A percentile compares a stretch with the other conserved stretches of the same genome.
Evolutionary conservation across 495 filamentous ascomycete genomes (phyloP).

Genomic region (Aspergillus affinis): DNA sequence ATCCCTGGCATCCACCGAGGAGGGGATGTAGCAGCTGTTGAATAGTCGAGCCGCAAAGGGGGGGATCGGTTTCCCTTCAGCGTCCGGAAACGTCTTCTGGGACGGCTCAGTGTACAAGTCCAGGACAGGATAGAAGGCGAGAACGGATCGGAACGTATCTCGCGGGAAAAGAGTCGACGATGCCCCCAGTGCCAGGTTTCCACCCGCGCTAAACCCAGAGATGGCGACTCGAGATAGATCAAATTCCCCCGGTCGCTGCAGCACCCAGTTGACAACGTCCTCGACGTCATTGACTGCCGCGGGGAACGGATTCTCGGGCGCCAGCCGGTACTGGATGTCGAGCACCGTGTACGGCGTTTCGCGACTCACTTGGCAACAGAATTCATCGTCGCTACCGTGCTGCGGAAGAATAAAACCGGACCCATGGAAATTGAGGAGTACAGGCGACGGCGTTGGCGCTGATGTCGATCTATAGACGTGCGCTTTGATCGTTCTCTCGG

Average conservation of each 20-base stretch:
- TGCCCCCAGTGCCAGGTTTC: constrained; percentile 41
- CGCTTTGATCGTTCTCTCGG: constrained; percentile 41
- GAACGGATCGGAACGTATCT: constrained; percentile 38
- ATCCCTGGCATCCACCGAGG: constrained; percentile 36
- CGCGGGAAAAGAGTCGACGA: constrained; percentile 38
- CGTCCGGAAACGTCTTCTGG: constrained; percentile 28
- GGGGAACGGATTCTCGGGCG: constrained; percentile 77
- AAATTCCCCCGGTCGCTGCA: constrained; percentile 32
- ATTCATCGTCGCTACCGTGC: constrained; percentile 45
- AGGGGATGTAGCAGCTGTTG: constrained; percentile 33
- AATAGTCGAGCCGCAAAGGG: constrained; percentile 30
- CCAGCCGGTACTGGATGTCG: constrained; percentile 71
- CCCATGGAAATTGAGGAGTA: constrained; percentile 47
- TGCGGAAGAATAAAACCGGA: constrained; percentile 43
- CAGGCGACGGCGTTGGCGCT: constrained; percentile 28
- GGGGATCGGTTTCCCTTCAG: constrained; percentile 25
- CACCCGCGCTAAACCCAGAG: constrained; percentile 49
- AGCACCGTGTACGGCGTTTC: constrained; percentile 41
- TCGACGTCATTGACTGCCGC: constrained; percentile 70
- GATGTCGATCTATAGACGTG: constrained; percentile 44
- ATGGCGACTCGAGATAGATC: constrained; percentile 36
- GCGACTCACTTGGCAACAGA: constrained; percentile 36
- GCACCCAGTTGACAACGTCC: constrained; percentile 38
- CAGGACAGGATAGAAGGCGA: constrained; percentile 44
- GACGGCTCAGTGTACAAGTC: constrained; percentile 29